Conservation (phyloP, 164 flowering plant species). For the Nelumbo lutea region DNA sequence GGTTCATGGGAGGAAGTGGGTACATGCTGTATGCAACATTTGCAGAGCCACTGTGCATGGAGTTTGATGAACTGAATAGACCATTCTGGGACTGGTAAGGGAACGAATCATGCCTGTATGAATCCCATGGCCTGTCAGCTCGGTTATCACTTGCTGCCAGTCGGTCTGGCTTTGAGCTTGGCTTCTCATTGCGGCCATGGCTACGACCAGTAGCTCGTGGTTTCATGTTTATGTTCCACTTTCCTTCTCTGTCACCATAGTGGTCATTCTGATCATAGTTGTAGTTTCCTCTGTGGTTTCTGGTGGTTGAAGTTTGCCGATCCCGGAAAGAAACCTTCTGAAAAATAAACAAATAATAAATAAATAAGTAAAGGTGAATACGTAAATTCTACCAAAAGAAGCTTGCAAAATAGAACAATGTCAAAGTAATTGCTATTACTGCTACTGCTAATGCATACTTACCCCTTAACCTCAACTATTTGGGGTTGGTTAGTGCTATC, state of each 20-base stretch:
- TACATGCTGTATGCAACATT: conserved; percentile 69
- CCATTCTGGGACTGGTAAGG: conserved; percentile 64
- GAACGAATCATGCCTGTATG: conserved; percentile 49
- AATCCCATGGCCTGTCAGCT: conserved; percentile 55
- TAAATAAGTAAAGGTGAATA: no score
- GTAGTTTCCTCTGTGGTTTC: conserved; percentile 56
- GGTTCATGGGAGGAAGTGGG: conserved; percentile 41
- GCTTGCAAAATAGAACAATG: no score
- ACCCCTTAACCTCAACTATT: no score
- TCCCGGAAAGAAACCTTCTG: conserved; percentile 71
- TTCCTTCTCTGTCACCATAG: conserved; percentile 79
- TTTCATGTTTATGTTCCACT: conserved; percentile 64
- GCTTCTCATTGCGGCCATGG: conserved; percentile 60
- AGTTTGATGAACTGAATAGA: conserved; percentile 36
- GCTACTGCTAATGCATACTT: no score
- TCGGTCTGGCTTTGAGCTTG: conserved; percentile 51
- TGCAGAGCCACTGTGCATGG: conserved; percentile 40
- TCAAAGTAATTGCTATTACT: no score
- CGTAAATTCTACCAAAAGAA: no score
- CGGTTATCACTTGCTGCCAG: conserved; percentile 42
- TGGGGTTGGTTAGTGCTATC: no score
- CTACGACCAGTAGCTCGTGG: conserved; percentile 52
- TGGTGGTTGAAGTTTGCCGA: conserved; percentile 50
- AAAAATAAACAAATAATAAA: conserved; percentile 4
- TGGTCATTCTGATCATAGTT: conserved; percentile 61